Base-by-base conservation (phyloP, 768 basidiomycete species). In the Mycena haematopus region DNA sequence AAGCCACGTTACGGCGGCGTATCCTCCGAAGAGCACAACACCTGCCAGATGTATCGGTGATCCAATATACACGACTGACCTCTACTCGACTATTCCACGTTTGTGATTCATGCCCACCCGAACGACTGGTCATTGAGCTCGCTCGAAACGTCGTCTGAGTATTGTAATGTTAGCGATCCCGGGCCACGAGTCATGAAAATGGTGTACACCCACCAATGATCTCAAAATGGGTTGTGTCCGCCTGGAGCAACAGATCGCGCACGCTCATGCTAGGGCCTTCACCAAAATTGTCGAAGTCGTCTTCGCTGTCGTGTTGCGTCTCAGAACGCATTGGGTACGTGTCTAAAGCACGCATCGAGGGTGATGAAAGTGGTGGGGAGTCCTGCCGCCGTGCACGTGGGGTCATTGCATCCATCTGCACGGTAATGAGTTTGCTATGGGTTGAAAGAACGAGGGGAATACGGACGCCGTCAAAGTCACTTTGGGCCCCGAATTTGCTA, bases 221-320 rank as follows among this genome's bases (percentile, higher is more conserved):
- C 58, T 78, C 78, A 65, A 78, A 77, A 24, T 76, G 72, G 25
- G 74, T 73, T 14, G 74, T 73, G 53, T 80, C 80, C 11, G 78
- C 75, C 54, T 67, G 72, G 59, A 82, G 65, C 56, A 84, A 66
- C 29, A 84, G 78, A 64, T 84, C 82, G 13, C 77, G 77, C 31
- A 84, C 72, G 22, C 81, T 83, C 77, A 83, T 78, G 65, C 83
- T 84, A 7, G 73, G 74, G 15, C 69, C 77, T 60, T 42, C 83
- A 36, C 75, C 72, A 17, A 54, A n/a, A 1, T 24, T 17, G 21
- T 2, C 56, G 45, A 53, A 53, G 3, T 35, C 57, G 49, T 73
- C 72, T n/a, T 58, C 68, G 35, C 75, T 72, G 15, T 69, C 70
- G 4, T 62, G 61, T 31, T 31, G 29, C 6, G 29, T 31, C 15